A percentile compares a stretch with the other conserved stretches of the same genome.
Evolutionary conservation across 768 basidiomycete genomes (phyloP).

Genomic region (Tulasnella sp.): DNA sequence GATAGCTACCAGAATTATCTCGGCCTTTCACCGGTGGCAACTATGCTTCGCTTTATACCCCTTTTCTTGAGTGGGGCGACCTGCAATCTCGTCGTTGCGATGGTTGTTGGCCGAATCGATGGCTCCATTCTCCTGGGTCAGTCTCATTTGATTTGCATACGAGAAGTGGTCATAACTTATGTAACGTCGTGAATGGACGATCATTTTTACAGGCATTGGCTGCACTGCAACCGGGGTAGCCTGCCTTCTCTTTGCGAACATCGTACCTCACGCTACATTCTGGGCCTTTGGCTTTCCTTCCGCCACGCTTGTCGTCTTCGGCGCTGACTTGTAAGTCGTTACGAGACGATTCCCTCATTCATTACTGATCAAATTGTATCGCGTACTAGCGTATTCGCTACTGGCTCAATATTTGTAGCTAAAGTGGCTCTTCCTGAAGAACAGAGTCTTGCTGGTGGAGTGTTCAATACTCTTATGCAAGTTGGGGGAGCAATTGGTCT

Average conservation of each 20-base stretch:
- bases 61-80: slow-evolving; percentile 68
- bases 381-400: slow-evolving; percentile 54
- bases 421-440: slow-evolving; percentile 67
- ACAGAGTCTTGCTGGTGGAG: slow-evolving; percentile 72
- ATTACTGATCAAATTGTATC: not conserved
- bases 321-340: slow-evolving; percentile 63
- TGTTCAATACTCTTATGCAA: slow-evolving; percentile 81
- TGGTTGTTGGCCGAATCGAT: slow-evolving; percentile 59
- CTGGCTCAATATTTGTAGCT: slow-evolving; percentile 75
- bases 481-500: slow-evolving; percentile 63
- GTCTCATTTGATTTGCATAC: slow-evolving; percentile 39
- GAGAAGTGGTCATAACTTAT: too few species aligned
- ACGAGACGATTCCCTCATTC: not conserved
- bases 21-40: slow-evolving; percentile 56
- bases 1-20: slow-evolving; percentile 69
- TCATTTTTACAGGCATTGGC: slow-evolving; percentile 50
- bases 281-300: slow-evolving; percentile 81
- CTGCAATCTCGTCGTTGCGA: slow-evolving; percentile 67
- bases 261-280: slow-evolving; percentile 58
- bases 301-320: slow-evolving; percentile 65
- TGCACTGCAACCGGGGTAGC: slow-evolving; percentile 62
- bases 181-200: too few species aligned
- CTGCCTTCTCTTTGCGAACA: slow-evolving; percentile 68
- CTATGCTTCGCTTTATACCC: slow-evolving; percentile 69
- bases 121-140: slow-evolving; percentile 62